Conservation (phyloP, 2,329 filamentous ascomycete genomes). For the Helotiales sp. region DNA sequence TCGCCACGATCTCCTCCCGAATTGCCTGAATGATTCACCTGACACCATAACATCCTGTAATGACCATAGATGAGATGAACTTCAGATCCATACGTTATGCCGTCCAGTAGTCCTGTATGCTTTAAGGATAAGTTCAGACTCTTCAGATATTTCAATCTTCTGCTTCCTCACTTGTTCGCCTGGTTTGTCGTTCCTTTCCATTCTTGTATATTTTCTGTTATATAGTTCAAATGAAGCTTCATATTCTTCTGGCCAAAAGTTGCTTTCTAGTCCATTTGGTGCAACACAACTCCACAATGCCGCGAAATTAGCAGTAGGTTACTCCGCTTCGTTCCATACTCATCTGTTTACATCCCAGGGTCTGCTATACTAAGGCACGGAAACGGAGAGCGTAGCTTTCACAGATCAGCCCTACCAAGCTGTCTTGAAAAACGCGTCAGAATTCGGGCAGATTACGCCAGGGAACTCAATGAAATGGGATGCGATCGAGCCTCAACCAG, state of each 20-base stretch:
- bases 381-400: conserved; percentile 60
- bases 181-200: neutral
- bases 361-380: conserved; percentile 57
- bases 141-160: conserved; percentile 4
- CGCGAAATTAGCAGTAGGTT: conserved; percentile 20
- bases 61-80: conserved; percentile 14
- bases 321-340: neutral
- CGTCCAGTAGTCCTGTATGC: neutral
- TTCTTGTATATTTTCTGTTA: neutral
- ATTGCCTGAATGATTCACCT: conserved; percentile 11
- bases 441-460: conserved; percentile 69
- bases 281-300: conserved; percentile 20
- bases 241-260: conserved; percentile 2
- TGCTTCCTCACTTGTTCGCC: neutral
- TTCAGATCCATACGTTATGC: conserved; percentile 11
- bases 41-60: neutral
- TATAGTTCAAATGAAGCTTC: conserved; percentile 2
- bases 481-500: conserved; percentile 60
- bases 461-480: conserved; percentile 69
- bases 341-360: conserved; percentile 1
- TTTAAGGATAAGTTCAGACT: conserved; percentile 4
- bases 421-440: conserved; percentile 58
- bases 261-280: conserved; percentile 7
- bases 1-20: neutral
- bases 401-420: conserved; percentile 58